Conservation (phyloP, 495 filamentous ascomycete species). For the Sabuloglossum arenarium region DNA sequence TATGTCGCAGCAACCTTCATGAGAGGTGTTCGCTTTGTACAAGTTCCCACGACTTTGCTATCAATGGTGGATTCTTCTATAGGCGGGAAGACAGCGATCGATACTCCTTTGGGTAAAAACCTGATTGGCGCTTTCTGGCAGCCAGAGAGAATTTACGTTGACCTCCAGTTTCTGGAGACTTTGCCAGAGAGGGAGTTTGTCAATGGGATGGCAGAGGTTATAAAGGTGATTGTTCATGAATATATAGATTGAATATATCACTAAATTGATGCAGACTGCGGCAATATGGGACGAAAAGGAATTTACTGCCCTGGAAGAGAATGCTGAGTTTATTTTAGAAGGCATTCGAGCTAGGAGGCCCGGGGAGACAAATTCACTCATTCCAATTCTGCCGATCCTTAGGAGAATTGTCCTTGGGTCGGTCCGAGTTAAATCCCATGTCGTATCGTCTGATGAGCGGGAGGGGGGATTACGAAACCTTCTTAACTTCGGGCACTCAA, state of each 20-base stretch:
- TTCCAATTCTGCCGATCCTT: constrained; percentile 49
- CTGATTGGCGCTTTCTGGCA: constrained; percentile 95
- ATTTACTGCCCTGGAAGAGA: constrained; percentile 66
- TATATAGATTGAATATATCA: background rate
- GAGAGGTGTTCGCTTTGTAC: constrained; percentile 87
- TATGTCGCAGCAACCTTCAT: constrained; percentile 97
- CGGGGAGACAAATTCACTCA: constrained; percentile 34
- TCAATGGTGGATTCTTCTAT: constrained; percentile 98
- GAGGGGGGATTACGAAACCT: constrained; percentile 90
- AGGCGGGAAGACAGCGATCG: constrained; percentile 95
- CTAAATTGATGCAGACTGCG: constrained; percentile 37
- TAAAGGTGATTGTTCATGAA: constrained; percentile 33
- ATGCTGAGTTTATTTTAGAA: constrained; percentile 51
- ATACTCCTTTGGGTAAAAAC: constrained; percentile 93
- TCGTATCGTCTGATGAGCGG: constrained; percentile 82
- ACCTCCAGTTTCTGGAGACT: constrained; percentile 80
- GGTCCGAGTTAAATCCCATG: constrained; percentile 73
- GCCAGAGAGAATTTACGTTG: constrained; percentile 80
- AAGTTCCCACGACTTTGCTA: constrained; percentile 85
- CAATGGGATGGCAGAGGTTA: constrained; percentile 96
- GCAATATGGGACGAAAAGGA: constrained; percentile 86
- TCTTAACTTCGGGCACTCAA: constrained; percentile 94
- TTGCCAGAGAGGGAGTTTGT: constrained; percentile 85
- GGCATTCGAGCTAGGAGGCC: constrained; percentile 39
- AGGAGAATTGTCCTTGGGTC: constrained; percentile 79